Evolutionary conservation across 352 stramenopile species (phyloP), one percentile per base, ranked within the genome.

Genomic region (Peronospora destructor): DNA sequence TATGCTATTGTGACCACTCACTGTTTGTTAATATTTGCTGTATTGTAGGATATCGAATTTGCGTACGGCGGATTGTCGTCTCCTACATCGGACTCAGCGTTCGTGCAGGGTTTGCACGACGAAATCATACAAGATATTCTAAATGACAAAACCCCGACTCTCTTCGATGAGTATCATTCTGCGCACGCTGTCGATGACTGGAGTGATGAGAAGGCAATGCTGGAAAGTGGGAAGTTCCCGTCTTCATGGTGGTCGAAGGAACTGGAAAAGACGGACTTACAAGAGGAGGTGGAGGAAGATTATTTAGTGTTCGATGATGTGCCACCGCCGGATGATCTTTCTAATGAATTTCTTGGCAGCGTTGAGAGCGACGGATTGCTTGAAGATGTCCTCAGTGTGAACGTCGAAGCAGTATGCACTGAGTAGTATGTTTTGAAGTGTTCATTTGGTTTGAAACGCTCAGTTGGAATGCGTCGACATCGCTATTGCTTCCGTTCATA

Each of bases 51-150:
- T 14, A 78, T 90, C 37, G 81, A 92, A 26, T 51, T 64, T 29
- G 76, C 82, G 13, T 89, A 88, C 41, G 82, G 82, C 25, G 82
- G 82, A 14, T 19, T 92, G 7, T 38, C 72, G 5, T 73, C 63
- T 1, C 50, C 58, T 0, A 53, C 53, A 17, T 38, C 58, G 2
- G 62, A 84, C 14, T 60, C 56, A 1, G 54, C 44, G 0, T 77
- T 75, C 40, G 34, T 85, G n/a, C 57, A 67, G 12, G 50, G 49
- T n/a, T 53, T 92, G 10, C 64, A 60, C 23, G 49, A 82, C 29
- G 76, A 85, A 25, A 75, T 87, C 25, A 36, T 71, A 32, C 53
- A 47, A 17, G 78, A 88, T 25, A 43, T 87, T 10, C n/a, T 67
- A 5, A 59, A 73, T 35, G 57, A 72, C 44, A 71, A 63, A 33